Percentiles rank a stretch among this genome's conserved stretches.
phyloP scores from a whole-genome alignment of 805 yeast species.

The Saturnispora kantuleensis region DNA sequence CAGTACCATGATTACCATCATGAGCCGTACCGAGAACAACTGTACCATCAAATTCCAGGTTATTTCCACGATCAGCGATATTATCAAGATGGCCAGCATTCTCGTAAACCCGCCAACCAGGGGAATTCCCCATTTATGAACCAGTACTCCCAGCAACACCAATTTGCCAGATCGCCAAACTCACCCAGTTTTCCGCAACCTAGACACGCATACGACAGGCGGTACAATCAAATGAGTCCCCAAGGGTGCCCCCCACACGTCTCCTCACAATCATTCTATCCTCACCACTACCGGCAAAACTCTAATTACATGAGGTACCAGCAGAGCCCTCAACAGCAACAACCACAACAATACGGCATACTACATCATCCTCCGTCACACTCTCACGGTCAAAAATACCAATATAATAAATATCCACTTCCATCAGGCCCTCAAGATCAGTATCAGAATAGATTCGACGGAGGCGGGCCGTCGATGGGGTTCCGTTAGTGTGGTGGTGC shows the following conservation, averaged over 20 bases:
- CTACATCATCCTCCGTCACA: background rate
- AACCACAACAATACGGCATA: background rate
- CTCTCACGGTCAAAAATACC: background rate
- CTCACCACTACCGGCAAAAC: background rate
- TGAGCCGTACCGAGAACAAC: no score
- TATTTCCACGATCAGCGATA: no score
- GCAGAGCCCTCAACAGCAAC: background rate
- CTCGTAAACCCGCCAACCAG: background rate
- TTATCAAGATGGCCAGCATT: background rate
- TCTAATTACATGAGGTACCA: background rate
- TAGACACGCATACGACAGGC: no score
- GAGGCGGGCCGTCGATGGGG: no score
- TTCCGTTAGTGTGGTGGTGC: no score
- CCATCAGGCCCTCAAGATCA: no score
- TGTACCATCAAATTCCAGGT: no score
- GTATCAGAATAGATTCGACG: no score
- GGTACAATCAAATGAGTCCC: no score
- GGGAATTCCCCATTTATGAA: slow-evolving; percentile 1
- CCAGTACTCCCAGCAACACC: background rate
- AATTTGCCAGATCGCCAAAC: background rate
- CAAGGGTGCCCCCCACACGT: background rate
- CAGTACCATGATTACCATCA: no score
- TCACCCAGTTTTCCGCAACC: background rate
- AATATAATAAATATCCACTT: background rate
- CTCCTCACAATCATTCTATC: background rate